Conservation (phyloP, 1,284 basidiomycete species). For the Puccinia coronata region DNA sequence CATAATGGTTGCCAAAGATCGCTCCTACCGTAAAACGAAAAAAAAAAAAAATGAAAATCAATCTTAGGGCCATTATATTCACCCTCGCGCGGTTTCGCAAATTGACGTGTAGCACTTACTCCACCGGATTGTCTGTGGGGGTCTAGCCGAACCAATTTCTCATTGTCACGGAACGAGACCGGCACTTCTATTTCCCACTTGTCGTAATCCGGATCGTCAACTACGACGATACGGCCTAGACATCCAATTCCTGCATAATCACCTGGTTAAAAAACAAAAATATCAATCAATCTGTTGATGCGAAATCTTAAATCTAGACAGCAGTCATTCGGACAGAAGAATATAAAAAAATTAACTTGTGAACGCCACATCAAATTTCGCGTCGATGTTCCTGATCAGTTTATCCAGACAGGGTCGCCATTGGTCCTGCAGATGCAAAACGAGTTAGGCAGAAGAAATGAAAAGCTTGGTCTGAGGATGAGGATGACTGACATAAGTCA, state of each 20-base stretch:
- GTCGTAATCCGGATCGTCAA: conserved; percentile 75
- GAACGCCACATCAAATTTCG: conserved; percentile 85
- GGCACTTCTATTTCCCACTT: conserved; percentile 96
- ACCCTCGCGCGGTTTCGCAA: no score
- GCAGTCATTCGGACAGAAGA: no score
- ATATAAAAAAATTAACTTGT: conserved; percentile 71
- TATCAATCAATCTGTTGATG: no score
- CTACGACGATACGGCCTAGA: conserved; percentile 76
- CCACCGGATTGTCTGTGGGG: conserved; percentile 92
- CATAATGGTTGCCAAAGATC: conserved; percentile 91
- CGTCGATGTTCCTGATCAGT: conserved; percentile 75
- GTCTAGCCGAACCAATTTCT: conserved; percentile 81
- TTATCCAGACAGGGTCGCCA: conserved; percentile 82
- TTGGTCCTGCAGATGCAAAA: conserved; percentile 64
- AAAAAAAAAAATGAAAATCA: no score
- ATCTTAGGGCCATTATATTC: no score
- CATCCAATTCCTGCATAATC: conserved; percentile 69
- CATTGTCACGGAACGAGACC: conserved; percentile 91
- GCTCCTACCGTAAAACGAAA: no score
- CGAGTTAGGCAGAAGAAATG: background rate
- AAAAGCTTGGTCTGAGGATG: background rate
- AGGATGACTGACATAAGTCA: conserved; percentile 61
- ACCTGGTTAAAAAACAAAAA: background rate
- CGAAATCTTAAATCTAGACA: no score
- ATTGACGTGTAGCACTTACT: conserved; percentile 69